Percentiles rank a stretch among this genome's conserved stretches.
Evolutionary conservation across 192 early-diverging fungal species (phyloP).

Genomic region (Coemansia sp.): DNA sequence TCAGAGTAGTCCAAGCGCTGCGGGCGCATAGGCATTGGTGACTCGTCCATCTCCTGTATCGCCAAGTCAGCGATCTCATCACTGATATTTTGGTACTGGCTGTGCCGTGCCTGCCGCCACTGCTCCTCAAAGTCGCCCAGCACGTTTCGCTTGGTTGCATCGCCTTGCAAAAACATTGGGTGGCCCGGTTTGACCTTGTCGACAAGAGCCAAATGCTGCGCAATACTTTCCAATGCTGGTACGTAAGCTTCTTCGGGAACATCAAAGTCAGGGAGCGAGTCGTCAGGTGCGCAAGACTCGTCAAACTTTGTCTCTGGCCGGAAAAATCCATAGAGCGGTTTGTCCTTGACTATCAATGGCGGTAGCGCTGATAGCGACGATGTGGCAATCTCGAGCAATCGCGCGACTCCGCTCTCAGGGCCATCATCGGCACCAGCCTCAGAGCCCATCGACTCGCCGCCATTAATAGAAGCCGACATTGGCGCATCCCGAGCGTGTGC

Average conservation of each 20-base stretch:
- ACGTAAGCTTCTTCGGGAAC: slow-evolving; percentile 31
- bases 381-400: slow-evolving; percentile 35
- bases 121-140: slow-evolving; percentile 44
- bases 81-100: slow-evolving; percentile 27
- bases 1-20: slow-evolving; percentile 7
- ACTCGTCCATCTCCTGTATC: slow-evolving; percentile 44
- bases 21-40: slow-evolving; percentile 33
- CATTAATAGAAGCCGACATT: not conserved
- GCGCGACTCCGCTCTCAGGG: slow-evolving; percentile 33
- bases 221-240: slow-evolving; percentile 26
- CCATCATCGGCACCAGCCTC: slow-evolving; percentile 30
- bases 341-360: slow-evolving; percentile 28
- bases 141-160: slow-evolving; percentile 29
- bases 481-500: not conserved
- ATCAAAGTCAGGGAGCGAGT: slow-evolving; percentile 44
- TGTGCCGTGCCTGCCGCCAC: slow-evolving; percentile 43
- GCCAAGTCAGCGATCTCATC: slow-evolving; percentile 37
- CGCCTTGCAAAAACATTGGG: slow-evolving; percentile 43
- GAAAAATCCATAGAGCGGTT: slow-evolving; percentile 42
- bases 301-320: slow-evolving; percentile 42
- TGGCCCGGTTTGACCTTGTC: slow-evolving; percentile 30
- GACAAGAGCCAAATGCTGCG: slow-evolving; percentile 18
- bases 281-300: slow-evolving; percentile 34
- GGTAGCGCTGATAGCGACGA: slow-evolving; percentile 33
- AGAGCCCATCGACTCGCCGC: slow-evolving; percentile 9